A percentile compares a stretch with the other conserved stretches of the same genome.
These are phyloP conservation scores for Torulaspora franciscae DNA, from an alignment of 805 yeast genomes.

Conservation along the genomic window DNA sequence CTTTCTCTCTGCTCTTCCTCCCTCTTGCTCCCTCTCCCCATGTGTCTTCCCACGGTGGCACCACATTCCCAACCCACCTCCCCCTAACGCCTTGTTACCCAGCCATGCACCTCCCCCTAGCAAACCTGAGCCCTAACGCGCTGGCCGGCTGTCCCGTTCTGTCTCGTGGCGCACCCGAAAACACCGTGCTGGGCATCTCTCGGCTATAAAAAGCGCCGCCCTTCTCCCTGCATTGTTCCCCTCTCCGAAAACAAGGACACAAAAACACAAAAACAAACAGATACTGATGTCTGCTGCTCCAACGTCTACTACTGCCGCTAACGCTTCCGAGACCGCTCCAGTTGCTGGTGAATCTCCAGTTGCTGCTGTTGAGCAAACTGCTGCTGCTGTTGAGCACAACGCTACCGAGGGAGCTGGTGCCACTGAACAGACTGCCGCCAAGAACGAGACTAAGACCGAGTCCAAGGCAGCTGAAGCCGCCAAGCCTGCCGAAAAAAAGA, in stretches of 20 bases:
- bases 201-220: not conserved
- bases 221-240: not conserved
- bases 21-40: no score
- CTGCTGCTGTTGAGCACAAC: constrained; percentile 7
- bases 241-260: not conserved
- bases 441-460: constrained; percentile 7
- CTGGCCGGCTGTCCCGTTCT: not conserved
- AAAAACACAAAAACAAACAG: not conserved
- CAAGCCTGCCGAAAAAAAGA: constrained; percentile 13
- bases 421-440: constrained; percentile 8
- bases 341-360: constrained; percentile 4
- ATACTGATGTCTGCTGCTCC: constrained; percentile 2
- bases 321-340: constrained; percentile 9
- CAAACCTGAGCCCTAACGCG: not conserved
- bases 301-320: constrained; percentile 3
- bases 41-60: no score
- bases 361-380: constrained; percentile 1
- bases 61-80: no score
- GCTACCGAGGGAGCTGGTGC: constrained; percentile 6
- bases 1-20: no score
- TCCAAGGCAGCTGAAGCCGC: constrained; percentile 13
- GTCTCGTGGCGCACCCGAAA: not conserved
- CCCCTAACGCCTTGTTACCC: no score
- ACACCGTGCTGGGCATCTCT: not conserved
- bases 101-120: no score